Evolutionary conservation across 306 rosid species (phyloP).

Genomic region (Notholithocarpus densiflorus): DNA sequence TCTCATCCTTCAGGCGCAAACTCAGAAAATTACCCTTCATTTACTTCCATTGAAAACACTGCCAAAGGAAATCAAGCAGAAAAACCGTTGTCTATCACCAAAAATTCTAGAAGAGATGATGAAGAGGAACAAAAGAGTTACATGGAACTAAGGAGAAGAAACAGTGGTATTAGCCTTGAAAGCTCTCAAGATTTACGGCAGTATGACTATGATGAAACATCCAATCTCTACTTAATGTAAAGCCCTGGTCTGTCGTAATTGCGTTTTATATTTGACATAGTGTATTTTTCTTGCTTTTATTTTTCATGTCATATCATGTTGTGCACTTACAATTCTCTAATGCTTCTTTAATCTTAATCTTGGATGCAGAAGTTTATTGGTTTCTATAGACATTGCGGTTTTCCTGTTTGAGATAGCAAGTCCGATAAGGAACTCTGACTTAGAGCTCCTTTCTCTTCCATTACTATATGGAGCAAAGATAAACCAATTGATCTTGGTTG

Average conservation of each 20-base stretch:
- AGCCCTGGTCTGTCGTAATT: background rate
- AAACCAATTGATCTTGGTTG: constrained; percentile 68
- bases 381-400: constrained; percentile 78
- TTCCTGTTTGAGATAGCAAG: constrained; percentile 91
- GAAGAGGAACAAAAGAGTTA: constrained; percentile 17
- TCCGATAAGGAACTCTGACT: constrained; percentile 64
- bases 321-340: background rate
- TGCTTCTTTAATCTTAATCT: constrained; percentile 17
- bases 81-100: constrained; percentile 12
- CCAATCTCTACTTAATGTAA: constrained; percentile 64
- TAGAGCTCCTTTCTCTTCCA: constrained; percentile 69
- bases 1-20: constrained; percentile 29
- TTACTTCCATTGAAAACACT: constrained; percentile 27
- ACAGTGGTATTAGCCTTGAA: constrained; percentile 7
- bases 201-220: constrained; percentile 42
- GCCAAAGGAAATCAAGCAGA: constrained; percentile 25
- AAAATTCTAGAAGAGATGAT: constrained; percentile 20
- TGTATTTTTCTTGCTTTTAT: background rate
- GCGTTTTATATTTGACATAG: background rate
- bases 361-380: constrained; percentile 71
- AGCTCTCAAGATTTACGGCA: constrained; percentile 32
- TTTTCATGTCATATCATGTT: background rate
- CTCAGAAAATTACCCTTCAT: constrained; percentile 20
- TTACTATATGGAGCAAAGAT: constrained; percentile 84
- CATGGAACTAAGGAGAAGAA: constrained; percentile 24